phyloP scores from a whole-genome alignment of 495 filamentous ascomycete species.

The Trichoderma asperelloides region DNA sequence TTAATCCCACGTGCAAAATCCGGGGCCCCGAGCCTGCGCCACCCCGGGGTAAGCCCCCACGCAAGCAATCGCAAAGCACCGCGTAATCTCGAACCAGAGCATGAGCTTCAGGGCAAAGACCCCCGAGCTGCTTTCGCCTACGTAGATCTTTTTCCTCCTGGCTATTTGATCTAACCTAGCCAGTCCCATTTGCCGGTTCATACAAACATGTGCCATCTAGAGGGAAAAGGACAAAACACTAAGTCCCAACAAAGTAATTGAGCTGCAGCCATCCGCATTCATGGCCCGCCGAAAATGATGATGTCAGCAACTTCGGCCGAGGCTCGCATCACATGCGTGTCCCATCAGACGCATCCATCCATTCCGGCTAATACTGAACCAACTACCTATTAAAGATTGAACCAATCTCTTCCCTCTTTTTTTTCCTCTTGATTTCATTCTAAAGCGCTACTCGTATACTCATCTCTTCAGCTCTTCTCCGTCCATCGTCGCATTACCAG shows the following conservation, averaged over 20 bases:
- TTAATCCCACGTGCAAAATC: not conserved
- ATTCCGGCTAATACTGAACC: not conserved
- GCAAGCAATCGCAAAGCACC: not conserved
- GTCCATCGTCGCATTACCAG: slow-evolving; percentile 5
- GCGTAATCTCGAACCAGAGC: too few relatives aligned
- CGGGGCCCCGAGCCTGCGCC: not conserved
- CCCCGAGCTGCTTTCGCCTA: too few relatives aligned
- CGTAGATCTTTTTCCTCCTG: too few relatives aligned
- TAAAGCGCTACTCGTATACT: slow-evolving; percentile 20
- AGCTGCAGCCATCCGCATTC: too few relatives aligned
- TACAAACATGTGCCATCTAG: too few relatives aligned
- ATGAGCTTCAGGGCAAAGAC: too few relatives aligned
- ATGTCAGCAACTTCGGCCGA: slow-evolving; percentile 7
- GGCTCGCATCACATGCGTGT: slow-evolving; percentile 7
- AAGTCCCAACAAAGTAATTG: too few relatives aligned
- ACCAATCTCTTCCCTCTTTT: slow-evolving; percentile 1
- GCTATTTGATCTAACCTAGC: too few relatives aligned
- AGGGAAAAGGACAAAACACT: too few relatives aligned
- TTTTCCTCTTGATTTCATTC: slow-evolving; percentile 1
- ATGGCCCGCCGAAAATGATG: not conserved
- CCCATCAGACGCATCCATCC: not conserved
- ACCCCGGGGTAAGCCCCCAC: not conserved
- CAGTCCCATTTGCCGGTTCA: too few relatives aligned
- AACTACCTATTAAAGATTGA: not conserved
- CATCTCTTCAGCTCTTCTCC: not conserved